Base-by-base conservation (phyloP, 1,284 basidiomycete species). In the Xanthoconium separans region DNA sequence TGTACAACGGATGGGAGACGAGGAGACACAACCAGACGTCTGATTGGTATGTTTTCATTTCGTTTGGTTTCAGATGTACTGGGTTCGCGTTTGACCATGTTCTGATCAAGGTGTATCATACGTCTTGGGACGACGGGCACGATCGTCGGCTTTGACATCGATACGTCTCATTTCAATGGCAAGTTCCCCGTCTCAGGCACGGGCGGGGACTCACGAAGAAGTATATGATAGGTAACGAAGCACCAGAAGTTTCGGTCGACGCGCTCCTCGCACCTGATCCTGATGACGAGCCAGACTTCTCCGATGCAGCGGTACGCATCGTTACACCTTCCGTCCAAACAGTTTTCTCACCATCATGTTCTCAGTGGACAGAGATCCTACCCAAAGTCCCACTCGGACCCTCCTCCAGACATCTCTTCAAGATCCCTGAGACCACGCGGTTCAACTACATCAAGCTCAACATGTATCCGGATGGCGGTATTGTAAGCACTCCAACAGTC, bases 391-490 rank as follows among this genome's bases (percentile, higher is more conserved):
- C 81, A 42, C 77, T 96, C 33, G 92, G 92, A 1, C 95, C 95
- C 5, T 86, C 81, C 59, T 86, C 88, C 33, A 82, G 89, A 50
- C 95, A 98, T 71, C 78, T 98, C 33, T 98, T 96, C 78, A 82
- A 82, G 42, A 78, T 93, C 47, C 70, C 82, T 16, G 72, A 81
- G 4, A 80, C 84, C 1, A 46, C 72, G 5, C 70, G 75, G 4
- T 75, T 84, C 62, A 95, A 89, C 59, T 93, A 91, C 67, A 84
- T 98, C 59, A 97, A 93, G 73, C 82, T 98, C 41, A 89, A 91
- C 64, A 96, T 97, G 87, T 94, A 95, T 71, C 96, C 96, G 2
- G 96, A 99, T 69, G 97, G 96, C 44, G 96, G 96, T 3, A 92
- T 93, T 67, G 93, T 93, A 66, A 72, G 90, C 75, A 53, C 20